These are phyloP conservation scores for Ceriops decandra DNA, from an alignment of 345 rosid species.

Conservation along the genomic window DNA sequence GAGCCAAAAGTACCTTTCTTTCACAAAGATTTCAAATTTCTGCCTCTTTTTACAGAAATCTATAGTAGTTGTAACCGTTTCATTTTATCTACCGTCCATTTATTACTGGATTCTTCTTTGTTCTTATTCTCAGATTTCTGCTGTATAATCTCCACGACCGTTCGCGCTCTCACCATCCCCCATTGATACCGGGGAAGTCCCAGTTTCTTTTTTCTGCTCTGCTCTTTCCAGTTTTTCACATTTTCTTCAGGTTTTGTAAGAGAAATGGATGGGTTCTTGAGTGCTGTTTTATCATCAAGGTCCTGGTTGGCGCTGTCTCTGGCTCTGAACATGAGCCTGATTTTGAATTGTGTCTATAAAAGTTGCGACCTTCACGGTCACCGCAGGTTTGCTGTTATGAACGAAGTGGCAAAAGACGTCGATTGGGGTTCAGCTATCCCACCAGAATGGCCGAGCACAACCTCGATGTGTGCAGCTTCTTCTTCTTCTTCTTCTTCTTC, in stretches of 20 bases:
- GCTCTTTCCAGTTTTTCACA: conserved; percentile 1
- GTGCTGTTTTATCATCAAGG: conserved; percentile 39
- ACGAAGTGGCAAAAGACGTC: not conserved
- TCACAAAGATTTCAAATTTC: not conserved
- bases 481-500: conserved; percentile 20
- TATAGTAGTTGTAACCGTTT: not conserved
- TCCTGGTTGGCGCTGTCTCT: conserved; percentile 60
- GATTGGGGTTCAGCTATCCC: too few species aligned
- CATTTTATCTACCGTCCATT: not conserved
- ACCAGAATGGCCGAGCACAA: not conserved
- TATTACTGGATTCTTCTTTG: not conserved
- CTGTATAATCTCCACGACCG: not conserved
- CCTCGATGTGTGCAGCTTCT: conserved; percentile 14
- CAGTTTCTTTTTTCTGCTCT: not conserved
- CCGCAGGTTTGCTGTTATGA: not conserved
- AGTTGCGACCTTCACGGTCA: not conserved
- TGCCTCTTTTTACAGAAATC: not conserved
- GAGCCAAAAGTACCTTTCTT: not conserved
- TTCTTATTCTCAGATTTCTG: not conserved
- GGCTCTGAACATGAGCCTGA: conserved; percentile 60
- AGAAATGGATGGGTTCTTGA: conserved; percentile 39
- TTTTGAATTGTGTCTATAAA: conserved; percentile 41
- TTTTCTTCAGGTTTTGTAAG: not conserved
- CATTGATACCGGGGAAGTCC: not conserved
- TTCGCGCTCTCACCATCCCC: not conserved